A percentile compares a stretch with the other conserved stretches of the same genome.
phyloP scores from a whole-genome alignment of 805 yeast genomes.

The Candida cerambycidarum region DNA sequence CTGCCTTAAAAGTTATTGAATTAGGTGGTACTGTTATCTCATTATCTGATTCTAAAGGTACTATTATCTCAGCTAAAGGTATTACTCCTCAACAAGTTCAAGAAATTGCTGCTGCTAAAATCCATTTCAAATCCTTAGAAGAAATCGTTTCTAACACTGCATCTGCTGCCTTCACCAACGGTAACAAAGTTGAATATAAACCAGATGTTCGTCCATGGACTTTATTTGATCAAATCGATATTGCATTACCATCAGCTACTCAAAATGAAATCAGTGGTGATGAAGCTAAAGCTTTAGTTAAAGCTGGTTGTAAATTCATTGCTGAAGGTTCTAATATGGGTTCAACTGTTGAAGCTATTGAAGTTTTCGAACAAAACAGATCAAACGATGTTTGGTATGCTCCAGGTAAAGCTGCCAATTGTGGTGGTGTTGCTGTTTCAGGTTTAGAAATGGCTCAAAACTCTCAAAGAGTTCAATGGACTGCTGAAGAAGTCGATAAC shows the following conservation, averaged over 20 bases:
- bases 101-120: conserved; percentile 73
- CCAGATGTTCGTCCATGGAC: conserved; percentile 97
- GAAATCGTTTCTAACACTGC: conserved; percentile 56
- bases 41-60: conserved; percentile 92
- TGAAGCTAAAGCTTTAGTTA: conserved; percentile 92
- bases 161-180: conserved; percentile 52
- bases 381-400: conserved; percentile 85
- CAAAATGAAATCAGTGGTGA: conserved; percentile 97
- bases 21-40: conserved; percentile 95
- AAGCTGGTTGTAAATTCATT: conserved; percentile 86
- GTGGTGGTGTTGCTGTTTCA: conserved; percentile 99
- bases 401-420: conserved; percentile 98
- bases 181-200: conserved; percentile 66
- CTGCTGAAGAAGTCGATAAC: conserved; percentile 86
- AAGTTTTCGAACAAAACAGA: conserved; percentile 86
- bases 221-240: conserved; percentile 85
- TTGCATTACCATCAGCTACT: conserved; percentile 97
- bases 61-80: conserved; percentile 76
- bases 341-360: conserved; percentile 95
- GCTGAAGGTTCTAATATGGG: conserved; percentile 99
- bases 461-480: conserved; percentile 91
- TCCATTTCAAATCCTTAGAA: conserved; percentile 73
- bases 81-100: conserved; percentile 79
- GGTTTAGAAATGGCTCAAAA: conserved; percentile 99
- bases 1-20: conserved; percentile 96